Conservation (phyloP, 2,329 filamentous ascomycete genomes). For the Sporothrix protearum region DNA sequence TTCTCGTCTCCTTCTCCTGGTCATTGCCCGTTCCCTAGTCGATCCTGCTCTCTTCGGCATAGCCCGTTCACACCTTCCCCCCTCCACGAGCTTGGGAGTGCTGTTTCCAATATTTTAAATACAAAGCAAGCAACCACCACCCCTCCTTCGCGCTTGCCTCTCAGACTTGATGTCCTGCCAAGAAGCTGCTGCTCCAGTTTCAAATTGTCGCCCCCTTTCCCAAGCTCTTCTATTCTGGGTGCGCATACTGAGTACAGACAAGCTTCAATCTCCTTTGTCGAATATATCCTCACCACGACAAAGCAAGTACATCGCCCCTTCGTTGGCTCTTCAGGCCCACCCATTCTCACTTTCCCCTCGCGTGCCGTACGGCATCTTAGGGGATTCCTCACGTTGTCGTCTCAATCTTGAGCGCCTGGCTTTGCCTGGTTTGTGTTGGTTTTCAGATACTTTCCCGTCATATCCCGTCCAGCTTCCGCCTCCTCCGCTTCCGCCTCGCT, state of each 20-base stretch:
- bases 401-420: not conserved
- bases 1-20: not conserved
- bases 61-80: slow-evolving; percentile 4
- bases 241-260: not conserved
- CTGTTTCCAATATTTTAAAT: slow-evolving; percentile 9
- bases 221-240: not conserved
- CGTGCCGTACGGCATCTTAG: slow-evolving; percentile 3
- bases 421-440: not conserved
- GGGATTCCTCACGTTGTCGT: not conserved
- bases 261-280: not conserved
- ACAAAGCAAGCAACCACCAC: slow-evolving; percentile 7
- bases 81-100: not conserved
- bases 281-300: not conserved
- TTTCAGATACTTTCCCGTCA: not conserved
- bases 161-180: not conserved
- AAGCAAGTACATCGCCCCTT: not conserved
- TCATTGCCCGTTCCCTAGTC: not conserved
- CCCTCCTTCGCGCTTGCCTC: slow-evolving; percentile 11
- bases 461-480: not conserved
- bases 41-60: slow-evolving; percentile 16
- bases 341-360: not conserved
- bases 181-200: not conserved
- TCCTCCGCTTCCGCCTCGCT: not conserved
- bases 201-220: not conserved
- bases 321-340: not conserved